Conservation (phyloP, 2,329 filamentous ascomycete genomes). For the Clonostachys solani region DNA sequence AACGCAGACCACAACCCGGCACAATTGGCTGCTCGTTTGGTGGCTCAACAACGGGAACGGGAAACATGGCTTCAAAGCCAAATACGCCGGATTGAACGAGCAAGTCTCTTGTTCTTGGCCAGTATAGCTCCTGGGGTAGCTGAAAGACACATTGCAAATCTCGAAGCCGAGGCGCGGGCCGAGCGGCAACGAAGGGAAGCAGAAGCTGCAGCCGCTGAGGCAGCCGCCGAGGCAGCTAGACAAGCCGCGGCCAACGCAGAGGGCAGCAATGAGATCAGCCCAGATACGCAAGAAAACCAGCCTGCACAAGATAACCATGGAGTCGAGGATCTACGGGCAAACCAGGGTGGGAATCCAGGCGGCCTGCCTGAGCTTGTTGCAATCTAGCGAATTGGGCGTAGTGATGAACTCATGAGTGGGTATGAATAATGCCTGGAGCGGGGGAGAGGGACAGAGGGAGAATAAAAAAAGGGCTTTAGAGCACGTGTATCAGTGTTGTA, state of each 20-base stretch:
- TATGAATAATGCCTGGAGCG: too few relatives aligned
- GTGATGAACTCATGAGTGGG: too few relatives aligned
- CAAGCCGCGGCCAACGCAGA: constrained; percentile 9
- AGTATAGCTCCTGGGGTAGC: constrained; percentile 63
- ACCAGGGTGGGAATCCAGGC: too few relatives aligned
- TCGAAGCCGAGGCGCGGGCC: constrained; percentile 46
- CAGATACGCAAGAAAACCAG: constrained; percentile 1
- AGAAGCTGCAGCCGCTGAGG: constrained; percentile 26
- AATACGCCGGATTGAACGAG: constrained; percentile 51
- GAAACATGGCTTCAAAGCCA: constrained; percentile 29
- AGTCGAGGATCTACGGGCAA: neutral
- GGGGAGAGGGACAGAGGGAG: too few relatives aligned
- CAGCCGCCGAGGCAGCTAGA: constrained; percentile 19
- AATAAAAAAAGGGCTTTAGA: too few relatives aligned
- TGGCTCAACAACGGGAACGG: constrained; percentile 29
- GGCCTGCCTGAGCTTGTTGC: too few relatives aligned
- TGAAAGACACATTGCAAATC: constrained; percentile 58
- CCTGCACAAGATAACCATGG: constrained; percentile 3
- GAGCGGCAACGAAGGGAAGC: constrained; percentile 38
- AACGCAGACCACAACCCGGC: constrained; percentile 37
- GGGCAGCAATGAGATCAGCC: neutral
- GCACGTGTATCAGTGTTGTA: too few relatives aligned
- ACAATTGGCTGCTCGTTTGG: constrained; percentile 47
- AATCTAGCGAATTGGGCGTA: too few relatives aligned
- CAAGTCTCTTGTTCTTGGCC: constrained; percentile 58